These are phyloP conservation scores for Eustoma russellianum DNA, from an alignment of 257 asterid genomes.

Conservation along the genomic window DNA sequence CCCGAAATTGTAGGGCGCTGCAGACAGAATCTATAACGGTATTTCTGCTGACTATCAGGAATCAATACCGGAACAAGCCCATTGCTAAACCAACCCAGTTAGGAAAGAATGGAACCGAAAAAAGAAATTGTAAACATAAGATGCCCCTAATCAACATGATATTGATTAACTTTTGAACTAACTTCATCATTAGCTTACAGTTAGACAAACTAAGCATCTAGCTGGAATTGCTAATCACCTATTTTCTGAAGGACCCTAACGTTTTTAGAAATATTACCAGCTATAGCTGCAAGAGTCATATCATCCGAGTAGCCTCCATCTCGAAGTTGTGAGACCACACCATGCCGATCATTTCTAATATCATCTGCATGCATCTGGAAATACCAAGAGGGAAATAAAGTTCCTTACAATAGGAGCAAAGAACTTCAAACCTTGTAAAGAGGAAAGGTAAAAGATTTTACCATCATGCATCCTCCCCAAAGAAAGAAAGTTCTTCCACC, in stretches of 20 bases:
- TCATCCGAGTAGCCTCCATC: slow-evolving; percentile 98
- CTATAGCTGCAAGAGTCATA: slow-evolving; percentile 95
- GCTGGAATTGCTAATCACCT: neutral
- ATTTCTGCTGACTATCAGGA: no score
- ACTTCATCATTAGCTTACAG: neutral
- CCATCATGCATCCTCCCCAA: slow-evolving; percentile 99
- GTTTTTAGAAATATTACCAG: slow-evolving; percentile 34
- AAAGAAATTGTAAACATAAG: no score
- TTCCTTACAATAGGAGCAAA: slow-evolving; percentile 2
- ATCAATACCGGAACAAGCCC: no score
- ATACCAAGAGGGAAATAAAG: slow-evolving; percentile 10
- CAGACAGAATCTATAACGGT: no score
- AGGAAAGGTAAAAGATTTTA: slow-evolving; percentile 17
- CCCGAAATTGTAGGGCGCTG: no score
- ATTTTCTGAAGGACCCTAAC: slow-evolving; percentile 5
- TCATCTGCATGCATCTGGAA: slow-evolving; percentile 97
- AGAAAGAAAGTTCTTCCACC: slow-evolving; percentile 92
- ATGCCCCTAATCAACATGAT: no score
- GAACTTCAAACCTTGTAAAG: slow-evolving; percentile 7
- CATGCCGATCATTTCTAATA: slow-evolving; percentile 72
- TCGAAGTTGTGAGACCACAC: slow-evolving; percentile 68
- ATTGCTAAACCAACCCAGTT: no score
- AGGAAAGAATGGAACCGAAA: no score
- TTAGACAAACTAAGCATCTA: neutral
- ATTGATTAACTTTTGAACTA: no score